Conservation (phyloP, 768 basidiomycete species). For the Xerocomellus dryophilus region DNA sequence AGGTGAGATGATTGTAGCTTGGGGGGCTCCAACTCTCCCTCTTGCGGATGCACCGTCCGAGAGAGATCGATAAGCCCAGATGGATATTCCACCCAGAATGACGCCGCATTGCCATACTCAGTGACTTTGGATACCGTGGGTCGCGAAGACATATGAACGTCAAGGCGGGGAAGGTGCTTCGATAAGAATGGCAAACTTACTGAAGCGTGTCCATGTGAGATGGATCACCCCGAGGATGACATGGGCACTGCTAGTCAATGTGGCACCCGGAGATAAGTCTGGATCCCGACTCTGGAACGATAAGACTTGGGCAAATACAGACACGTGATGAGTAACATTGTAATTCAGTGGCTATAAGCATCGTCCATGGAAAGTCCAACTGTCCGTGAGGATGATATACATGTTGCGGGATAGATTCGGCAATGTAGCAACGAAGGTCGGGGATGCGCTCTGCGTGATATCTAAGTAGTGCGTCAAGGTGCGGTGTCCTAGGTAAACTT, state of each 20-base stretch:
- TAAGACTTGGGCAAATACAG: slow-evolving; percentile 8
- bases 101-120: slow-evolving; percentile 53
- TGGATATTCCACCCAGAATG: slow-evolving; percentile 71
- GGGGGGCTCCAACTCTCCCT: slow-evolving; percentile 30
- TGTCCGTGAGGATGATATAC: slow-evolving; percentile 21
- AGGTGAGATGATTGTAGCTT: slow-evolving; percentile 38
- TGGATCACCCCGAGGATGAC: background rate
- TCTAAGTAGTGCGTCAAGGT: slow-evolving; percentile 18
- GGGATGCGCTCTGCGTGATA: slow-evolving; percentile 9
- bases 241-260: background rate
- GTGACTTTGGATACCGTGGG: slow-evolving; percentile 43
- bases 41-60: slow-evolving; percentile 41
- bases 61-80: slow-evolving; percentile 63
- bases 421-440: slow-evolving; percentile 9
- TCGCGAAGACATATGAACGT: slow-evolving; percentile 40
- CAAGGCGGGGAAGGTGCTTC: background rate
- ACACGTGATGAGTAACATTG: slow-evolving; percentile 7
- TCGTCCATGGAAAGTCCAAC: slow-evolving; percentile 15
- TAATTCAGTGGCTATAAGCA: slow-evolving; percentile 3
- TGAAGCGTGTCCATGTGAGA: background rate
- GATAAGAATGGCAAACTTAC: background rate
- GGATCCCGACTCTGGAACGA: slow-evolving; percentile 2
- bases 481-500: slow-evolving; percentile 2
- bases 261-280: background rate
- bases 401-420: slow-evolving; percentile 10